phyloP scores from a whole-genome alignment of 192 early-diverging fungal species.

The Backusella psychrophila region DNA sequence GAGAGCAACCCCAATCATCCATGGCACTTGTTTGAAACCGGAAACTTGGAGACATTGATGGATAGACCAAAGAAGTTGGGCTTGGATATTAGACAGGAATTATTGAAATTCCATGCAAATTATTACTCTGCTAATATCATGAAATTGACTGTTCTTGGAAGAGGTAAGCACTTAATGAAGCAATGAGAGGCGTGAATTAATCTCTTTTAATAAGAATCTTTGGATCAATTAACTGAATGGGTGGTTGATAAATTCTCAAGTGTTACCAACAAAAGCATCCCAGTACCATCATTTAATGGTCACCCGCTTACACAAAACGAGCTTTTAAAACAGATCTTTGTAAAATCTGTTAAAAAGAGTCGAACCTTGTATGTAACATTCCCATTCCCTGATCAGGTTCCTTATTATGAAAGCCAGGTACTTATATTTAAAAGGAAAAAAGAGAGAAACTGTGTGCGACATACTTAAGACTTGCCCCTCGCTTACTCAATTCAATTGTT shows the following conservation, averaged over 20 bases:
- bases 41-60: slow-evolving; percentile 77
- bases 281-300: slow-evolving; percentile 60
- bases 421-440: neutral
- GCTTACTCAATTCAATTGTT: neutral
- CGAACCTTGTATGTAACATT: slow-evolving; percentile 71
- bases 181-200: neutral
- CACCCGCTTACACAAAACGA: slow-evolving; percentile 71
- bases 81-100: slow-evolving; percentile 72
- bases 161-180: slow-evolving; percentile 29
- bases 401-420: slow-evolving; percentile 44
- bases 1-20: slow-evolving; percentile 72
- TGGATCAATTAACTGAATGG: slow-evolving; percentile 78
- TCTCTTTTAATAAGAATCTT: slow-evolving; percentile 50
- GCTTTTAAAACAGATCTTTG: slow-evolving; percentile 52
- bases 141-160: slow-evolving; percentile 82
- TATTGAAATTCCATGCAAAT: slow-evolving; percentile 78
- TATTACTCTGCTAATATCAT: slow-evolving; percentile 94
- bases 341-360: slow-evolving; percentile 71
- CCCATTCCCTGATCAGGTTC: slow-evolving; percentile 71
- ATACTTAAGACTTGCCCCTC: neutral
- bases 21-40: slow-evolving; percentile 83
- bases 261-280: slow-evolving; percentile 66
- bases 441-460: neutral
- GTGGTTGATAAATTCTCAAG: slow-evolving; percentile 73
- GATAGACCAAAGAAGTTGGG: slow-evolving; percentile 57